These are phyloP conservation scores for Alternaria incomplexa DNA, from an alignment of 2,329 filamentous ascomycete genomes.

Conservation along the genomic window DNA sequence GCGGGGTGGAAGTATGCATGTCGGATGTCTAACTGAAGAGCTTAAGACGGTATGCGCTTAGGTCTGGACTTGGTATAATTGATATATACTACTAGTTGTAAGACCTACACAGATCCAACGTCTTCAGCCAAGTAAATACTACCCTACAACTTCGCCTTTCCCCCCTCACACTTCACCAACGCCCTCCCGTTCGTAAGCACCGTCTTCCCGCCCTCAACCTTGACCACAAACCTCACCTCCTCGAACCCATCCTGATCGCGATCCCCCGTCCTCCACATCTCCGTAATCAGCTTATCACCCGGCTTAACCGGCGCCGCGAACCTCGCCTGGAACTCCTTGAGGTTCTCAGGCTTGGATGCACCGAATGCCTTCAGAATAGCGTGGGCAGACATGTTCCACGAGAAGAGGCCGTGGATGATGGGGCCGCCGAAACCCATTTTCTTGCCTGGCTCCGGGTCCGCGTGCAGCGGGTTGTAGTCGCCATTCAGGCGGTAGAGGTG, in stretches of 20 bases:
- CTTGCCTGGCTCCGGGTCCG: conserved; percentile 80
- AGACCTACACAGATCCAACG: background rate
- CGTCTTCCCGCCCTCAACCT: conserved; percentile 80
- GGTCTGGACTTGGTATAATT: background rate
- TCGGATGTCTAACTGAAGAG: background rate
- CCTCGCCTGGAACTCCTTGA: conserved; percentile 87
- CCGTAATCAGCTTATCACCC: conserved; percentile 79
- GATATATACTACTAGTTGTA: background rate
- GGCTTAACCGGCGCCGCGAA: conserved; percentile 86
- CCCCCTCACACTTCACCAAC: conserved; percentile 69
- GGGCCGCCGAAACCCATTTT: conserved; percentile 91
- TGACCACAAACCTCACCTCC: conserved; percentile 80
- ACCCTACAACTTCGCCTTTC: conserved; percentile 47
- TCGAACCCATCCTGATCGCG: conserved; percentile 70
- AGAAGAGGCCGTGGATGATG: conserved; percentile 89
- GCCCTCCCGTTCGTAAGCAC: conserved; percentile 87
- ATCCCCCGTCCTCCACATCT: conserved; percentile 80
- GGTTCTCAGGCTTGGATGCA: conserved; percentile 76
- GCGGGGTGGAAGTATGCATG: conserved; percentile 8
- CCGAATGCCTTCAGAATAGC: conserved; percentile 75
- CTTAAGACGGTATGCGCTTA: background rate
- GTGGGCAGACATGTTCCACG: conserved; percentile 81
- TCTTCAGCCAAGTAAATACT: background rate
- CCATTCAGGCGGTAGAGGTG: conserved; percentile 73
- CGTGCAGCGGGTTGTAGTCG: conserved; percentile 93